These are phyloP conservation scores for Plenodomus tracheiphilus DNA, from an alignment of 2,329 filamentous ascomycete genomes.

Conservation along the genomic window DNA sequence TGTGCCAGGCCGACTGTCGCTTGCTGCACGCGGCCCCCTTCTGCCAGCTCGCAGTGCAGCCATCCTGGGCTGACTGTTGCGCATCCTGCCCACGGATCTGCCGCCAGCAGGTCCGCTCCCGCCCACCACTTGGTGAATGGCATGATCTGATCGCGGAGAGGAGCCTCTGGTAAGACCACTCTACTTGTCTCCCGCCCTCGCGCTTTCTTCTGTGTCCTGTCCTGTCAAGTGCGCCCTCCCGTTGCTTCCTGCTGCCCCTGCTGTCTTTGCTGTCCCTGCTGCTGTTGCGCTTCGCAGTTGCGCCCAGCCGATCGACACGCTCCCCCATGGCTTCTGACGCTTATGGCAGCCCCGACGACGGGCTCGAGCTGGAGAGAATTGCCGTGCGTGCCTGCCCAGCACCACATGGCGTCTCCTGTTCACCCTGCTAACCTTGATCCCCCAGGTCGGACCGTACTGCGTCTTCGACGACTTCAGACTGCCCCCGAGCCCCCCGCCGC, in stretches of 20 bases:
- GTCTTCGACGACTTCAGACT: conserved; percentile 43
- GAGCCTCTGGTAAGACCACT: conserved; percentile 18
- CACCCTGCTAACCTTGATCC: conserved; percentile 30
- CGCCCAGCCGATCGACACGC: conserved; percentile 6
- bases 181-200: conserved; percentile 4
- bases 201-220: neutral
- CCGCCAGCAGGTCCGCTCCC: too few relatives aligned
- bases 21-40: neutral
- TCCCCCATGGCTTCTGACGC: conserved; percentile 28
- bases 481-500: conserved; percentile 21
- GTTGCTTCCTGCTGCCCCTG: conserved; percentile 1
- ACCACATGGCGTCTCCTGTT: conserved; percentile 1
- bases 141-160: neutral
- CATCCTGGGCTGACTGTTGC: neutral
- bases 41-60: conserved; percentile 5
- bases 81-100: too few relatives aligned
- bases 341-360: conserved; percentile 37
- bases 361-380: conserved; percentile 43
- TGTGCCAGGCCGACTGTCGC: too few relatives aligned
- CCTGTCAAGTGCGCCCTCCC: conserved; percentile 2
- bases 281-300: conserved; percentile 1
- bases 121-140: neutral
- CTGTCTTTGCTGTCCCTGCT: conserved; percentile 2
- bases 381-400: conserved; percentile 37
- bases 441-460: conserved; percentile 45